Conservation (phyloP, 1,284 basidiomycete genomes). For the Cryptococcus jaspeensis region DNA sequence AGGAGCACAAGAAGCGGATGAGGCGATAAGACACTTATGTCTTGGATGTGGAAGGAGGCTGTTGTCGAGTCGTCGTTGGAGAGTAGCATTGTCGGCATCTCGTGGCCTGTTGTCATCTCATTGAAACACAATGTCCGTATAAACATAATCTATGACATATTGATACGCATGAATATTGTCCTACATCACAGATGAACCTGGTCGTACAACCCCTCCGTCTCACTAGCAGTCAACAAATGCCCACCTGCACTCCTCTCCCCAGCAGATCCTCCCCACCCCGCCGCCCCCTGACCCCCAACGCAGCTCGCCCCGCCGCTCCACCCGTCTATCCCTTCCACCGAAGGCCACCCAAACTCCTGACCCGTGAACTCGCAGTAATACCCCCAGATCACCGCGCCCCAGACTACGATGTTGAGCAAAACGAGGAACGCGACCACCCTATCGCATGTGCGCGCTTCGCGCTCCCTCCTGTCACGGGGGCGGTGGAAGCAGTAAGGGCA, state of each 20-base stretch:
- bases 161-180: too few species aligned
- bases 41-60: too few species aligned
- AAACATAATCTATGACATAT: too few species aligned
- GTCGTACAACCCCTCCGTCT: too few species aligned
- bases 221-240: slow-evolving; percentile 10
- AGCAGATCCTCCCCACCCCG: slow-evolving; percentile 4
- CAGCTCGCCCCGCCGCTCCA: neutral
- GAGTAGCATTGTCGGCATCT: too few species aligned
- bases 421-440: slow-evolving; percentile 8
- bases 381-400: slow-evolving; percentile 14
- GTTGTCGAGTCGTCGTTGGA: too few species aligned
- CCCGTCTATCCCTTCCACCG: neutral
- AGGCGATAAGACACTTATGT: neutral
- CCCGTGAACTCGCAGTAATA: slow-evolving; percentile 9
- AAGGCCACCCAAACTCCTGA: neutral
- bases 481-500: slow-evolving; percentile 5
- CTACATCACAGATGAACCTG: too few species aligned
- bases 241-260: slow-evolving; percentile 6
- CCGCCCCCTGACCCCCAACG: slow-evolving; percentile 1
- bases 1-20: slow-evolving; percentile 2
- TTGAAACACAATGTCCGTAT: too few species aligned
- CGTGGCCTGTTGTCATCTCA: too few species aligned
- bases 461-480: neutral
- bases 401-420: slow-evolving; percentile 15
- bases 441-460: neutral